Evolutionary conservation across 179 eudicot genomes (phyloP).

Genomic region (Gypsophila paniculata): DNA sequence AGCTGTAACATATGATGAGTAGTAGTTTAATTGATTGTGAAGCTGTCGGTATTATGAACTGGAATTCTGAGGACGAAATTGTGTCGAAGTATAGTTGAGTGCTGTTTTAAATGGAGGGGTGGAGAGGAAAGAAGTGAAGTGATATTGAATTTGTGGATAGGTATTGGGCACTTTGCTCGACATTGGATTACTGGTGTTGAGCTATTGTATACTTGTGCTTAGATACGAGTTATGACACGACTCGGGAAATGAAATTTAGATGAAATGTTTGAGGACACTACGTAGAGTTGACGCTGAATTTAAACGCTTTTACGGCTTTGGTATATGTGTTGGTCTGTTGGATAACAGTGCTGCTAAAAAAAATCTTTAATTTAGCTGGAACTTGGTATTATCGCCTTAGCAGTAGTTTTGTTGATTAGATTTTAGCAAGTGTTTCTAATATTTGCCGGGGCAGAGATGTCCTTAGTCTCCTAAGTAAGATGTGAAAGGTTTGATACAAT

Average conservation of each 20-base stretch:
- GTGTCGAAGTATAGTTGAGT: conserved; percentile 2
- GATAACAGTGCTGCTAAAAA: neutral
- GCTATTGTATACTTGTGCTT: neutral
- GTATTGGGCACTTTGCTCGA: neutral
- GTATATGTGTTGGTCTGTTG: neutral
- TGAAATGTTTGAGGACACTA: too few relatives aligned
- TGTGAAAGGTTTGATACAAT: neutral
- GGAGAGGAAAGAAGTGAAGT: conserved; percentile 11
- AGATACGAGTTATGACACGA: neutral
- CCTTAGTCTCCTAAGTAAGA: neutral
- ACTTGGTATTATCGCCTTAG: neutral
- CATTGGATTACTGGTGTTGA: neutral
- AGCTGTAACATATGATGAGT: neutral
- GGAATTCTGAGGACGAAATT: neutral
- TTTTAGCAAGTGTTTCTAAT: too few relatives aligned
- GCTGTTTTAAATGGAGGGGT: neutral
- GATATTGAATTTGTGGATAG: neutral
- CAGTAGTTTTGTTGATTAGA: neutral
- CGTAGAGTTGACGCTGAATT: neutral
- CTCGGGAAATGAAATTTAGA: too few relatives aligned
- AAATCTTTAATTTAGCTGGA: neutral
- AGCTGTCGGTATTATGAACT: neutral
- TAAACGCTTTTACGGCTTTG: neutral
- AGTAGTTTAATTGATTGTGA: conserved; percentile 12
- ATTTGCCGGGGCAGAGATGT: neutral